Percentiles rank a stretch among this genome's conserved stretches.
Evolutionary conservation across 768 basidiomycete species (phyloP).

Genomic region (Lepiota venenata): DNA sequence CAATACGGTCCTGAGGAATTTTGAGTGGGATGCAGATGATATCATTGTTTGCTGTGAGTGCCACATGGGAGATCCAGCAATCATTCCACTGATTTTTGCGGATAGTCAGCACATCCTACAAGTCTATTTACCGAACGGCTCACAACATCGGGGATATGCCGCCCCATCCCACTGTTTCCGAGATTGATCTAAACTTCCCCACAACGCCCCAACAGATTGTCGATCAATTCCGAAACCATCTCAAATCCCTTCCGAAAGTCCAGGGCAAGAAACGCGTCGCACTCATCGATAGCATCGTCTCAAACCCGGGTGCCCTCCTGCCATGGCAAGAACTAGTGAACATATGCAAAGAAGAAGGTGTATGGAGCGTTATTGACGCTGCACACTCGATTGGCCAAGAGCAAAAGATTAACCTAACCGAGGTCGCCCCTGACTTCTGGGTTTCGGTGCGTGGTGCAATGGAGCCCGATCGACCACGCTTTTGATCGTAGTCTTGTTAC

Average conservation of each 20-base stretch:
- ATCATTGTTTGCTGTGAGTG: conserved; percentile 58
- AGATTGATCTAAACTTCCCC: conserved; percentile 53
- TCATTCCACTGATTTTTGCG: not conserved
- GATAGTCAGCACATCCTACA: conserved; percentile 46
- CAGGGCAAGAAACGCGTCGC: conserved; percentile 52
- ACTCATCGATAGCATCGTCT: conserved; percentile 59
- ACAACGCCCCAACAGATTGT: conserved; percentile 54
- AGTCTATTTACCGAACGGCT: conserved; percentile 46
- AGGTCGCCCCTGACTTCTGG: conserved; percentile 68
- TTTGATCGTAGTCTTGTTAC: not conserved
- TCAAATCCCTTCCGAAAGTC: conserved; percentile 24
- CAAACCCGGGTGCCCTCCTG: conserved; percentile 56
- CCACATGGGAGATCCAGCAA: not conserved
- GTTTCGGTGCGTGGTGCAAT: conserved; percentile 45
- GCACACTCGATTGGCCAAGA: conserved; percentile 81
- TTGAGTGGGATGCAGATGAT: conserved; percentile 67
- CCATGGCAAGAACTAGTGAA: conserved; percentile 73
- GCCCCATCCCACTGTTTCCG: conserved; percentile 48
- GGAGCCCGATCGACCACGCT: not conserved
- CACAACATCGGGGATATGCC: conserved; percentile 51
- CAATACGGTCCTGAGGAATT: conserved; percentile 63
- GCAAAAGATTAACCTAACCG: conserved; percentile 51
- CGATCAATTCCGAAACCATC: conserved; percentile 36
- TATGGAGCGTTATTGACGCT: conserved; percentile 66
- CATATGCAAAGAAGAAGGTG: conserved; percentile 60